Evolutionary conservation across 1,284 basidiomycete genomes (phyloP).

Genomic region (Ganoderma boninense): DNA sequence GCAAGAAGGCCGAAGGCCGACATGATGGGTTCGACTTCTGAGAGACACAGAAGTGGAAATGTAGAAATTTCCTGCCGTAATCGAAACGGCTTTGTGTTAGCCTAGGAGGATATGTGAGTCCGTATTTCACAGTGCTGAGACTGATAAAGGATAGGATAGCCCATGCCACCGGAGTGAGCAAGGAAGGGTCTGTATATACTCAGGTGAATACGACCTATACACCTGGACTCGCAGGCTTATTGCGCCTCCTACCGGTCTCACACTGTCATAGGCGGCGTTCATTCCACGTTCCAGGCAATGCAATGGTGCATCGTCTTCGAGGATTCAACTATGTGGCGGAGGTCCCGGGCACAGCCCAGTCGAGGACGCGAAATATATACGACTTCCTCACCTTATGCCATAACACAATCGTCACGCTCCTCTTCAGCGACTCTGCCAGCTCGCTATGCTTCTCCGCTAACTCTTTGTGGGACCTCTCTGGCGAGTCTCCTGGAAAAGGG

Average conservation of each 20-base stretch:
- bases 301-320: not conserved
- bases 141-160: not conserved
- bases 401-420: constrained; percentile 67
- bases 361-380: not conserved
- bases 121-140: not conserved
- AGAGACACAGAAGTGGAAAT: constrained; percentile 71
- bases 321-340: not conserved
- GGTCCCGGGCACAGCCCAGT: not conserved
- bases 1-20: constrained; percentile 58
- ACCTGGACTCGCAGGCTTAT: too few relatives aligned
- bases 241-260: too few relatives aligned
- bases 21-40: constrained; percentile 57
- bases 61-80: constrained; percentile 65
- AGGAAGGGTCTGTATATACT: not conserved
- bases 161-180: not conserved
- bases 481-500: constrained; percentile 2
- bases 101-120: constrained; percentile 43
- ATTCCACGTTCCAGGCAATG: not conserved
- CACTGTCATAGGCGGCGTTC: not conserved
- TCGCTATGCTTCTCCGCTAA: constrained; percentile 35
- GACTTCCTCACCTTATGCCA: constrained; percentile 66
- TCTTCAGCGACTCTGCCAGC: constrained; percentile 42
- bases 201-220: too few relatives aligned
- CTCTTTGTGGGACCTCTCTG: constrained; percentile 26
- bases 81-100: constrained; percentile 65